phyloP scores from a whole-genome alignment of 768 basidiomycete genomes.

The Psilocybe cyanescens region DNA sequence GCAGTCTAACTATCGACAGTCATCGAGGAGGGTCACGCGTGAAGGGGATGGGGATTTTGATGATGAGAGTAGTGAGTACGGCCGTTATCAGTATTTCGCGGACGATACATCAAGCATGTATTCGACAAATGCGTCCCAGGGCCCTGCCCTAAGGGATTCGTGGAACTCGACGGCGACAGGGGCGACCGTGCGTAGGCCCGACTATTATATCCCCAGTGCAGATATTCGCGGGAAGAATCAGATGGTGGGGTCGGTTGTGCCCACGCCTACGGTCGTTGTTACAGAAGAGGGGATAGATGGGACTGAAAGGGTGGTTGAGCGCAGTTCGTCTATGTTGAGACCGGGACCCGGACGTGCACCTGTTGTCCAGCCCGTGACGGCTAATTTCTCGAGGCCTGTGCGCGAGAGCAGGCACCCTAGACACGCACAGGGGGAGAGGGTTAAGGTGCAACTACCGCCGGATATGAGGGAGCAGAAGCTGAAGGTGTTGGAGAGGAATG shows the following conservation, averaged over 20 bases:
- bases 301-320: background rate
- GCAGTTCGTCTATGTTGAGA: constrained; percentile 1
- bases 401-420: constrained; percentile 42
- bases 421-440: constrained; percentile 55
- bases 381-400: constrained; percentile 71
- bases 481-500: constrained; percentile 64
- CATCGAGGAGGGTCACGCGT: background rate
- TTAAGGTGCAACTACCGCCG: constrained; percentile 30
- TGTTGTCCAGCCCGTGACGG: constrained; percentile 44
- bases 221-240: constrained; percentile 3
- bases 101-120: constrained; percentile 49
- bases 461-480: constrained; percentile 48
- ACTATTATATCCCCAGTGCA: constrained; percentile 10
- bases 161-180: constrained; percentile 37
- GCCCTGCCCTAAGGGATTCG: constrained; percentile 40
- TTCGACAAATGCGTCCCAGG: constrained; percentile 28
- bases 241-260: background rate
- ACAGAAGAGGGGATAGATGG: constrained; percentile 41
- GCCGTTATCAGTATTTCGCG: constrained; percentile 12
- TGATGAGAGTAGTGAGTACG: constrained; percentile 6
- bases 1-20: background rate
- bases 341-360: constrained; percentile 43
- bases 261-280: constrained; percentile 51
- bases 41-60: constrained; percentile 5
- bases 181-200: constrained; percentile 17